Percentiles rank a stretch among this genome's conserved stretches.
Conservation (phyloP, 352 stramenopile genomes). For the Pelagophyceae sp. region DNA sequence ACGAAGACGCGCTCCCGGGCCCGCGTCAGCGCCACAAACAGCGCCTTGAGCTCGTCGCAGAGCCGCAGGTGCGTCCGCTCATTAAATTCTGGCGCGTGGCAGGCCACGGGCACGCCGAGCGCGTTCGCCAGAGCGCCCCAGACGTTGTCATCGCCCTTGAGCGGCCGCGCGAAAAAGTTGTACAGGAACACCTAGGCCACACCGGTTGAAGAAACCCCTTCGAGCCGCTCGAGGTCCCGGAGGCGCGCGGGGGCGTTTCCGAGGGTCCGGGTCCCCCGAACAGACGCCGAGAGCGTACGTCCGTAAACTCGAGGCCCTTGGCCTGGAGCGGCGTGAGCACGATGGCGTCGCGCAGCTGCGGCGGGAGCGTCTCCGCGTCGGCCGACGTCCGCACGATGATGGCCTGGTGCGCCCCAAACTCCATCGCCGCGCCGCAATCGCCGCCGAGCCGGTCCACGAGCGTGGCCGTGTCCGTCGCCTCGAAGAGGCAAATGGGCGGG, state of each 20-base stretch:
- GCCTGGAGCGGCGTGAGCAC: conserved; percentile 29
- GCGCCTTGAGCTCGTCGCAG: not conserved
- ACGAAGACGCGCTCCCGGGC: not conserved
- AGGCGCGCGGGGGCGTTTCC: too few species aligned
- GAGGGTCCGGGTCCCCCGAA: too few species aligned
- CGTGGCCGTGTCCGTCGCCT: conserved; percentile 29
- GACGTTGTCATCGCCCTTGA: not conserved
- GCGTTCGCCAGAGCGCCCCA: not conserved
- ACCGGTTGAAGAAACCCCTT: too few species aligned
- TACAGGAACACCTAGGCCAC: conserved; percentile 36
- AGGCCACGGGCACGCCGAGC: not conserved
- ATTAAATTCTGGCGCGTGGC: not conserved
- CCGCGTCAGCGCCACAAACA: not conserved
- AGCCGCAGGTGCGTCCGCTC: not conserved
- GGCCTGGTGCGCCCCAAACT: conserved; percentile 45
- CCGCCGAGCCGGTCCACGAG: conserved; percentile 35
- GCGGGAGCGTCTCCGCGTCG: conserved; percentile 33
- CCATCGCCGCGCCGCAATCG: conserved; percentile 32
- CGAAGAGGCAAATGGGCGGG: conserved; percentile 35
- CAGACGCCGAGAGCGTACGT: too few species aligned
- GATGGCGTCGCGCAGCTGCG: not conserved
- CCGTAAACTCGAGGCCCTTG: conserved; percentile 45
- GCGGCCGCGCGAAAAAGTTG: conserved; percentile 33
- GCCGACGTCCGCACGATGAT: conserved; percentile 41
- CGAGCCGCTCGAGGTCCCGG: too few species aligned